Evolutionary conservation across 2,329 filamentous ascomycete species (phyloP).

Genomic region (Penicillium sp.): DNA sequence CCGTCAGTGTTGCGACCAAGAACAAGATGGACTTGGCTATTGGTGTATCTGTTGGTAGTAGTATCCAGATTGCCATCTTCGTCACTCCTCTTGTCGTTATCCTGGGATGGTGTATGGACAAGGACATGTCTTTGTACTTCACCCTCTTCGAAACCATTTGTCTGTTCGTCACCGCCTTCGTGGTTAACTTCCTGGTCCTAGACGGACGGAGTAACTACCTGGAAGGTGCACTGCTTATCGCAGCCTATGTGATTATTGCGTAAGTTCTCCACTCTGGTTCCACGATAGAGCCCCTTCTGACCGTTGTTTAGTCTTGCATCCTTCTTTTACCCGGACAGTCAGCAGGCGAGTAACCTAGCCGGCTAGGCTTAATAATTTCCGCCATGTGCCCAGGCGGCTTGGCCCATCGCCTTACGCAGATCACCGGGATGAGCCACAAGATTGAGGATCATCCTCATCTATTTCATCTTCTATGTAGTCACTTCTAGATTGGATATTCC

Average conservation of each 20-base stretch:
- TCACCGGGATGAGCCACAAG: neutral
- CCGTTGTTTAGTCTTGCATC: slow-evolving; percentile 43
- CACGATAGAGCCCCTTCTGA: neutral
- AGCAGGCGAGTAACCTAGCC: slow-evolving; percentile 30
- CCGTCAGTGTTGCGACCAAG: slow-evolving; percentile 76
- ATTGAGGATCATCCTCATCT: neutral
- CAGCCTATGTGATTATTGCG: slow-evolving; percentile 78
- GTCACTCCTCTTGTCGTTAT: slow-evolving; percentile 75
- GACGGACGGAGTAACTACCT: slow-evolving; percentile 83
- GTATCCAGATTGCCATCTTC: slow-evolving; percentile 78
- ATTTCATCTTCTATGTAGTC: neutral
- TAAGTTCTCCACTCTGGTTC: slow-evolving; percentile 26
- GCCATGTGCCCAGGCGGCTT: neutral
- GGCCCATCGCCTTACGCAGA: neutral
- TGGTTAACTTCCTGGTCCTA: slow-evolving; percentile 82
- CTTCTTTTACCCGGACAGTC: slow-evolving; percentile 37
- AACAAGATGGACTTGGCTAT: slow-evolving; percentile 86
- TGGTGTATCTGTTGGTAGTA: slow-evolving; percentile 75
- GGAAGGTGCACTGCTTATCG: slow-evolving; percentile 74
- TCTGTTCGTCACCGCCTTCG: slow-evolving; percentile 77
- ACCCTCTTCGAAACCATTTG: slow-evolving; percentile 66
- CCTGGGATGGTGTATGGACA: slow-evolving; percentile 72
- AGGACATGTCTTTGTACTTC: slow-evolving; percentile 67
- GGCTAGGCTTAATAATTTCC: slow-evolving; percentile 11
- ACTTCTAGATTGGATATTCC: neutral